Percentiles rank a stretch among this genome's conserved stretches.
These are phyloP conservation scores for Pichia heedii DNA, from an alignment of 805 yeast genomes.

Conservation along the genomic window DNA sequence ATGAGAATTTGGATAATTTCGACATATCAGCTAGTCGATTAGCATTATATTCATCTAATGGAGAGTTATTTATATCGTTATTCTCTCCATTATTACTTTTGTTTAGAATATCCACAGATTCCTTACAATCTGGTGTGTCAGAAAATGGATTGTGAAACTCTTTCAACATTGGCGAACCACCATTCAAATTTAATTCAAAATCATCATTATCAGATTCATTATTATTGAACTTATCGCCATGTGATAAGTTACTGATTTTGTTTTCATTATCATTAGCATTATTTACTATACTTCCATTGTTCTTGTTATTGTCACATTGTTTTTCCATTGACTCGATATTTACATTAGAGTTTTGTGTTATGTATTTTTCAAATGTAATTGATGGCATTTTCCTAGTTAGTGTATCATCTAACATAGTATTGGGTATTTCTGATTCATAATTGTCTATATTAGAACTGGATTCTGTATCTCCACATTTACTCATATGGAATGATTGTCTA, in stretches of 20 bases:
- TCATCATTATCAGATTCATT: background rate
- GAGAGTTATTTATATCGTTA: background rate
- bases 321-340: no score
- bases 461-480: background rate
- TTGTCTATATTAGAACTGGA: background rate
- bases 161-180: constrained; percentile 19
- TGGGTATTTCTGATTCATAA: background rate
- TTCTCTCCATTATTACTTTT: background rate
- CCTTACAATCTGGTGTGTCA: constrained; percentile 18
- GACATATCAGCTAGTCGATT: no score
- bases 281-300: background rate
- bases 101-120: background rate
- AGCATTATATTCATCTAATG: background rate
- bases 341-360: background rate
- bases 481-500: no score
- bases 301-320: background rate
- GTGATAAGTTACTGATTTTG: background rate
- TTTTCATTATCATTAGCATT: background rate
- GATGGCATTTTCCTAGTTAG: constrained; percentile 4
- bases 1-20: background rate
- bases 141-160: constrained; percentile 32
- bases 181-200: background rate
- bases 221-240: background rate
- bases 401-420: constrained; percentile 11
- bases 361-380: constrained; percentile 7